phyloP scores from a whole-genome alignment of 495 filamentous ascomycete species.

The Articulospora tetracladia region DNA sequence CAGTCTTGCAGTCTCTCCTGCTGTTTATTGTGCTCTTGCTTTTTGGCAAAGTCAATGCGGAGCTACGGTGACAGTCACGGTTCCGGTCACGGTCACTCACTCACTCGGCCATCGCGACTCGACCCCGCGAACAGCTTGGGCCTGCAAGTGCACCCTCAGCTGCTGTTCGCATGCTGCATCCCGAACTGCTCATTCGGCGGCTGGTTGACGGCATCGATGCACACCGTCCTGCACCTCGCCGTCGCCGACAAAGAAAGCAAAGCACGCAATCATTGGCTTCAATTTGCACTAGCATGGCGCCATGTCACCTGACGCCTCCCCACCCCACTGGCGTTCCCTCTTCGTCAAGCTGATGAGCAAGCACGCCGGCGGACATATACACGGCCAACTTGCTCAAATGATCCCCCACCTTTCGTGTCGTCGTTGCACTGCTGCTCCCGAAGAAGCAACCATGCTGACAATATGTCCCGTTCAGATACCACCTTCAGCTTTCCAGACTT shows the following conservation, averaged over 20 bases:
- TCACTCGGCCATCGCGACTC: too few relatives aligned
- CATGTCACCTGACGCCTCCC: constrained; percentile 18
- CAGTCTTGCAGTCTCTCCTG: background rate
- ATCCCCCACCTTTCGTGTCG: background rate
- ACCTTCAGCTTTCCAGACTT: constrained; percentile 28
- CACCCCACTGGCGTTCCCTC: too few relatives aligned
- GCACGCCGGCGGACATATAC: background rate
- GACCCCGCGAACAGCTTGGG: background rate
- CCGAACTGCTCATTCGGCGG: background rate
- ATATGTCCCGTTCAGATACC: constrained; percentile 11
- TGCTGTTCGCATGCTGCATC: background rate
- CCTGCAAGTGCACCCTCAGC: background rate
- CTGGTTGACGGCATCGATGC: background rate
- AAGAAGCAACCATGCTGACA: constrained; percentile 31
- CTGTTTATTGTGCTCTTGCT: background rate
- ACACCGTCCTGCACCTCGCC: background rate
- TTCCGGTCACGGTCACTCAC: too few relatives aligned
- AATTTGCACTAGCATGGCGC: constrained; percentile 10
- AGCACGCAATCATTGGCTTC: background rate
- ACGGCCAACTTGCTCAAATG: background rate
- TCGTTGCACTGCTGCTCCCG: background rate
- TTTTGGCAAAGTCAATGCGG: too few relatives aligned
- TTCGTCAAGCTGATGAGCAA: background rate
- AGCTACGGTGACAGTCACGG: too few relatives aligned
- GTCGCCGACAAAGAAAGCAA: background rate